Evolutionary conservation across 164 flowering plant species (phyloP), one percentile per base, ranked within the genome.

Genomic region (Brasenia schreberi): DNA sequence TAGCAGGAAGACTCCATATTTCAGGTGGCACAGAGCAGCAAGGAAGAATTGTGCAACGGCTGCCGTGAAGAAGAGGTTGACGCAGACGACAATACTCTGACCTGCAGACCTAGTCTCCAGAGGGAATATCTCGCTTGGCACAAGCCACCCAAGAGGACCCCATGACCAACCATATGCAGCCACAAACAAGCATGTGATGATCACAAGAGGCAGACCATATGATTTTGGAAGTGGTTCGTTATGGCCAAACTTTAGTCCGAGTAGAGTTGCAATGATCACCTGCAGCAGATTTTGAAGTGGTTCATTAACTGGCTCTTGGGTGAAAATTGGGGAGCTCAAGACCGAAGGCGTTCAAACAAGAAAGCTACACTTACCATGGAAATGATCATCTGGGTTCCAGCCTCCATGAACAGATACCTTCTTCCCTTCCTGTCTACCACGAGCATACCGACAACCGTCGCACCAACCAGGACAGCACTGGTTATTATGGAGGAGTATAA

Each of bases 121-220:
- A 0, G 97, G 97, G 75, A 93, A 93, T 66, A 93, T 76, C 85
- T 90, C 98, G 43, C 96, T 90, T 1, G 98, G 91, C 9, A 94
- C 97, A 6, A 90, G 71, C 98, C 97, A 94, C 16, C 96, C 96
- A 4, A 94, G 76, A 11, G 96, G 98, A 0, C 98, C 97, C 98
- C 97, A 94, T 5, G 98, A 87, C 77, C 97, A 76, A 60, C 79
- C 79, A 66, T 76, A 76, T 16, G 79, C 79, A 1, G 69, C 69
- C 23, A 71, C 76, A 17, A 90, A 93, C 16, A 84, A 43, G 75
- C 82, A 87, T 27, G 87, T 84, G 69, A 83, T 19, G 12, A 89
- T 56, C 17, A 93, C 97, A 0, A 90, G 92, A 64, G 85, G 66
- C 42, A 73, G 49, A 4, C 88, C 81, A 14, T 79, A 61, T 10